Base-by-base conservation (phyloP, 192 early-diverging fungal genomes). In the Coemansia sp. region DNA sequence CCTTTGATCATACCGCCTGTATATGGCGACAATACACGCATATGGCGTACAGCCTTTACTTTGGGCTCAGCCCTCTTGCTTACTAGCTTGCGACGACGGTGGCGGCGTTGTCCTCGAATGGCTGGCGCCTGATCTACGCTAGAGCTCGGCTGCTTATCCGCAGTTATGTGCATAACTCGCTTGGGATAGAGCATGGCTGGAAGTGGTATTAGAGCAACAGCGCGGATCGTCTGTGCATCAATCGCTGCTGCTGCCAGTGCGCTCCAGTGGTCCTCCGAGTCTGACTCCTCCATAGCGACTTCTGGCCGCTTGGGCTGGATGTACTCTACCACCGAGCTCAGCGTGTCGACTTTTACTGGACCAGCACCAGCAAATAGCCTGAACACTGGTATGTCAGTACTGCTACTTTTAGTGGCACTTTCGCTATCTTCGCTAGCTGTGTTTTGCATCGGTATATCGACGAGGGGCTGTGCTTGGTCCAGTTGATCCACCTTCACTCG, bases 221-320 rank as follows among this genome's bases (percentile, higher is more conserved):
- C 58, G 8, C 48, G 34, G 23, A 82, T 62, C 36, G 64, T 44
- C 21, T 72, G 58, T 12, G 75, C 66, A 25, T 82, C 80, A 3
- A 77, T 69, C 14, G 72, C 80, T 7, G 73, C 80, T 12, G 80
- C 51, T 2, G 62, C 44, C 19, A 82, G 53, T 36, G 63, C 51
- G 38, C 34, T 66, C 80, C 80, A 72, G 65, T 82, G 75, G 65
- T 82, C 80, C 57, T 82, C 80, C 25, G 75, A 72, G 25, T 82
- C 80, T 1, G 75, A 77, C 57, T 75, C 75, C 38, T 77, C 75
- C 59, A 77, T 58, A 1, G 34, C 39, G 37, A 42, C 67, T 21
- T 74, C 69, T 11, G 80, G 75, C 42, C 73, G 68, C 62, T 72
- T 36, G 23, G 80, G 71, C 19, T 51, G 62, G 4, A 69, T 45